Evolutionary conservation across 2,329 filamentous ascomycete genomes (phyloP), one percentile per base, ranked within the genome.

Genomic region (Beauveria rudraprayagi): DNA sequence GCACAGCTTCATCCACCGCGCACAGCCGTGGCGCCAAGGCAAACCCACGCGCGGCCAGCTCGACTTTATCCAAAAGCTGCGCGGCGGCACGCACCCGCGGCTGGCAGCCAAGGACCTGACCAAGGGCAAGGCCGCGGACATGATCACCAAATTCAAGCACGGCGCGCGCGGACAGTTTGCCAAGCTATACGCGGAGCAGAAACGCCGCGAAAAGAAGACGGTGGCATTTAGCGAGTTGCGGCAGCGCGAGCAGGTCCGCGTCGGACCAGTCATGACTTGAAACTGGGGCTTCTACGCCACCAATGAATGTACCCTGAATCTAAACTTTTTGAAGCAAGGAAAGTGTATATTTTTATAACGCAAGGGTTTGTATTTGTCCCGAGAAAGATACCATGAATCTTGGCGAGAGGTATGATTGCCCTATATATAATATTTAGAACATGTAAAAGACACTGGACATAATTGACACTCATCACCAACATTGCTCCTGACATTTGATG

Each of bases 101-200:
- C 58, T 69, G 80, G 76, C 1, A 7, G 66, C 74, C 0, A 74
- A 76, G 0, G 80, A 86, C 30, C 68, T 96, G 62, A 92, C 83
- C 16, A 94, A 92, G 69, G 93, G 93, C 8, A 85, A 85, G 70
- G 92, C 92, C 5, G 82, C 82, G 5, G 92, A 97, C 71, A 92
- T 96, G 88, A 96, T 97, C 65, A 95, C 91, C 8, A 95, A 96
- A 73, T 70, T 96, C 63, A 93, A 88, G 72, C 89, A 94, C 70
- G 93, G 93, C 0, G 91, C 90, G 1, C 83, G 78, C 72, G 89
- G 75, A 64, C 84, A 76, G 76, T 91, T 82, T 70, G 76, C 78
- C 28, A 78, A 69, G 40, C 73, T 83, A 61, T 78, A 81, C 68
- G 77, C 75, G 0, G 76, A 80, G 59, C 85, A 81, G 70, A 81